phyloP scores from a whole-genome alignment of 768 basidiomycete species.

The Lactarius evosmus region DNA sequence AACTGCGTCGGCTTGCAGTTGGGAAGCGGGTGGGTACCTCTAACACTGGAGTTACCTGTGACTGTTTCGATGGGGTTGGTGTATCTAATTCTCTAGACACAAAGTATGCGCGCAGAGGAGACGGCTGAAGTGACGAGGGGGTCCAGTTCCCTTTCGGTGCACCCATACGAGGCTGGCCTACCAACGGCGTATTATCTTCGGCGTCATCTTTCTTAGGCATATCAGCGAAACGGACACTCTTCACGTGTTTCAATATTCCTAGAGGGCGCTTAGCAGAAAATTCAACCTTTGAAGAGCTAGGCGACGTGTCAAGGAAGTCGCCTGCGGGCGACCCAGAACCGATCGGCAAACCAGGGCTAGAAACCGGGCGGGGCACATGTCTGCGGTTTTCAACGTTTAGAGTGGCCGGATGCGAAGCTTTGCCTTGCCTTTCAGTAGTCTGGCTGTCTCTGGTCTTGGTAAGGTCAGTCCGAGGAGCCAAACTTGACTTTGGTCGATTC shows the following conservation, averaged over 20 bases:
- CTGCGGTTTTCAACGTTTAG: not conserved
- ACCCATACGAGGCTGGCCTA: conserved; percentile 1
- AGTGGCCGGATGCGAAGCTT: not conserved
- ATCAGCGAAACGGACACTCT: conserved; percentile 28
- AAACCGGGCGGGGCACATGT: not conserved
- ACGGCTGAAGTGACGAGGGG: conserved; percentile 19
- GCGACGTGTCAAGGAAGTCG: not conserved
- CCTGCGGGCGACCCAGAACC: not conserved
- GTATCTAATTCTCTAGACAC: not conserved
- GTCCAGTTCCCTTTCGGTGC: not conserved
- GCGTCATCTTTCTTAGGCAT: conserved; percentile 10
- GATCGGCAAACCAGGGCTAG: not conserved
- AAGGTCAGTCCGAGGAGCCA: conserved; percentile 16
- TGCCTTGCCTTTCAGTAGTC: not conserved
- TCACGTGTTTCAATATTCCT: conserved; percentile 26
- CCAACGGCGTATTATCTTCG: not conserved
- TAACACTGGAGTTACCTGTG: not conserved
- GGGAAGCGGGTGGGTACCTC: not conserved
- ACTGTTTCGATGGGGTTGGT: not conserved
- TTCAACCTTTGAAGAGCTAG: not conserved
- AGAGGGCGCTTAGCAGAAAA: conserved; percentile 12
- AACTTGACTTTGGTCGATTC: conserved; percentile 20
- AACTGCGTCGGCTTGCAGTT: not conserved
- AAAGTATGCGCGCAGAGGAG: conserved; percentile 21
- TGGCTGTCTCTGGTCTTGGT: conserved; percentile 2